phyloP scores from a whole-genome alignment of 2,329 filamentous ascomycete genomes.

The Neofusicoccum sp. region DNA sequence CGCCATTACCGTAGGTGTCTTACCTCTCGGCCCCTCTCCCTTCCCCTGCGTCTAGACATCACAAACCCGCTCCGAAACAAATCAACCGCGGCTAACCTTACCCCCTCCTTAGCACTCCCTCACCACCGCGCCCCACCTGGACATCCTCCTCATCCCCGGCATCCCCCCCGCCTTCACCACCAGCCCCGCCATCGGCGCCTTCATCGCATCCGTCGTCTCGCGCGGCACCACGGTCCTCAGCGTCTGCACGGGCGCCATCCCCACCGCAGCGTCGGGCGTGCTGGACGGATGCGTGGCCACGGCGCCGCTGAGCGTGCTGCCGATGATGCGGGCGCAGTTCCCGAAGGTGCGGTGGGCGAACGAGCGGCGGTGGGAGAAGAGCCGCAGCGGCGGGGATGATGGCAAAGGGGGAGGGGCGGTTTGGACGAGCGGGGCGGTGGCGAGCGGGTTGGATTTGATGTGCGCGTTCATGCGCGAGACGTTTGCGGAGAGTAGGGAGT shows the following conservation, averaged over 20 bases:
- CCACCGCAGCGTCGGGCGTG: not conserved
- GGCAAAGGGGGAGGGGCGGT: not conserved
- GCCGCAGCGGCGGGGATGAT: not conserved
- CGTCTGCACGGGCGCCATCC: not conserved
- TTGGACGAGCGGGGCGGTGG: not conserved
- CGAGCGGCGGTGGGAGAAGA: not conserved
- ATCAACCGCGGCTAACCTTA: not conserved
- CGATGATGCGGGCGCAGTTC: not conserved
- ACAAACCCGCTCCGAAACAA: too few relatives aligned
- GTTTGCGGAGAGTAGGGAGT: not conserved
- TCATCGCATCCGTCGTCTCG: not conserved
- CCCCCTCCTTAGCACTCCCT: not conserved
- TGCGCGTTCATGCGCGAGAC: not conserved
- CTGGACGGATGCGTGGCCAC: not conserved
- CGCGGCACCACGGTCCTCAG: not conserved
- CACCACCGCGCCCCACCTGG: not conserved
- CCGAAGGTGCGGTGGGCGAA: not conserved
- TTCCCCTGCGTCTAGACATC: too few relatives aligned
- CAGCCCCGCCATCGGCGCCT: not conserved
- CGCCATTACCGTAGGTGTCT: not conserved
- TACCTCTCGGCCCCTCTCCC: too few relatives aligned
- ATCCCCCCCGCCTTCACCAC: not conserved
- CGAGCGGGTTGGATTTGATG: not conserved
- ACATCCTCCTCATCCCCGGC: not conserved
- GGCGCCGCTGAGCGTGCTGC: not conserved